Evolutionary conservation across 1,139 yeast species (phyloP), one percentile per base, ranked within the genome.

Genomic region (Zygoascus sp.): DNA sequence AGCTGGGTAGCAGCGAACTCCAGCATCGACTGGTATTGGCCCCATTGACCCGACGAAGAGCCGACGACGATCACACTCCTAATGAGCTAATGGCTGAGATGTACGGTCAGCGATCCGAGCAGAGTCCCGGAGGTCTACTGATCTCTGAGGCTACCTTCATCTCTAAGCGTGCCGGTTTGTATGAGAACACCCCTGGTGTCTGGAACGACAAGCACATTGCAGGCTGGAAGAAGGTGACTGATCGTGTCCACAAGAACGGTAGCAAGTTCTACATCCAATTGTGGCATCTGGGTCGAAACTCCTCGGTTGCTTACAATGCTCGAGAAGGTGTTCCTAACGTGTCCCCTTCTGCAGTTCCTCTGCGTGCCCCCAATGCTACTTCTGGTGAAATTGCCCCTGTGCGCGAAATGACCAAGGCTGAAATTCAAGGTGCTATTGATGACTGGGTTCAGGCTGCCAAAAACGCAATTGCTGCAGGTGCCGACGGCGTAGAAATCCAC

Each of bases 401-500:
- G 7, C 60, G 65, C 34, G 72, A 66, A 3, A 58, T 73, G 36
- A 69, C 79, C 6, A 50, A 51, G 13, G 67, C 61, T 15, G 81
- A 77, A 50, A 65, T 79, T 55, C 60, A 69, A 48, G 58, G 63
- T 27, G 57, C 66, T 42, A 62, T 72, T 16, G 51, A 65, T 47
- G 61, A 64, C 35, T 75, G 59, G 48, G 67, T 65, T 1, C 50
- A 55, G 2, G 78, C 79, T 8, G 78, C 78, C 20, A 65, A 65
- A 53, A 67, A 68, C 43, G 74, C 80, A 0, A 48, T 76, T 30
- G 68, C 60, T 7, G 81, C 82, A 3, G 87, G 87, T 10, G 80
- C 81, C 50, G 90, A 83, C 60, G 80, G 80, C 56, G 75, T 83
- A 30, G 87, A 83, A 63, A 60, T 83, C 48, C 90, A 83, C 59